Evolutionary conservation across 441 rosid genomes (phyloP).

Genomic region (Jatropha podagrica): DNA sequence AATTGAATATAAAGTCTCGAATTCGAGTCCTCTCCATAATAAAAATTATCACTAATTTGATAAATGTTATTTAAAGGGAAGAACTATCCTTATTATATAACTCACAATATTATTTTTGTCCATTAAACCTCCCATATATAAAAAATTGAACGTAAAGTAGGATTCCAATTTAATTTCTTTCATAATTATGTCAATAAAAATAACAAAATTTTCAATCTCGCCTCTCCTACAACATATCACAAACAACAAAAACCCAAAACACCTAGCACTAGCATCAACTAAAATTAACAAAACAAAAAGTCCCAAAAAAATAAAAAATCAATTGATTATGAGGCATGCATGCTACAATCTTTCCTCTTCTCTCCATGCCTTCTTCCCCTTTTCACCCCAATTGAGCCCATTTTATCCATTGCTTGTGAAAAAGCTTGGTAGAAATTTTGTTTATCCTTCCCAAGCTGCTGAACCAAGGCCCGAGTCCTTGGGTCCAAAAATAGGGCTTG

Average conservation of each 20-base stretch:
- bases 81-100: too few relatives aligned
- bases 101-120: too few relatives aligned
- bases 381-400: conserved; percentile 75
- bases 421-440: conserved; percentile 50
- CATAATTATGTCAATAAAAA: too few relatives aligned
- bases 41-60: too few relatives aligned
- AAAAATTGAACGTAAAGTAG: too few relatives aligned
- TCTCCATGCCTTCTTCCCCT: conserved; percentile 55
- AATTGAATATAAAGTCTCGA: too few relatives aligned
- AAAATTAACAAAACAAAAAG: background rate
- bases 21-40: too few relatives aligned
- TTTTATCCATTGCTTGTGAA: conserved; percentile 64
- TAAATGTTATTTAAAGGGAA: too few relatives aligned
- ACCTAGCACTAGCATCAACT: background rate
- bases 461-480: conserved; percentile 50
- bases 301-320: background rate
- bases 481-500: conserved; percentile 57
- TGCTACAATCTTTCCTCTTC: conserved; percentile 46
- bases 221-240: background rate
- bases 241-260: background rate
- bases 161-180: too few relatives aligned
- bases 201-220: background rate
- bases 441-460: conserved; percentile 31
- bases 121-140: too few relatives aligned
- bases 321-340: conserved; percentile 28